Conservation (phyloP, 2,329 filamentous ascomycete species). For the Fusarium sp. region DNA sequence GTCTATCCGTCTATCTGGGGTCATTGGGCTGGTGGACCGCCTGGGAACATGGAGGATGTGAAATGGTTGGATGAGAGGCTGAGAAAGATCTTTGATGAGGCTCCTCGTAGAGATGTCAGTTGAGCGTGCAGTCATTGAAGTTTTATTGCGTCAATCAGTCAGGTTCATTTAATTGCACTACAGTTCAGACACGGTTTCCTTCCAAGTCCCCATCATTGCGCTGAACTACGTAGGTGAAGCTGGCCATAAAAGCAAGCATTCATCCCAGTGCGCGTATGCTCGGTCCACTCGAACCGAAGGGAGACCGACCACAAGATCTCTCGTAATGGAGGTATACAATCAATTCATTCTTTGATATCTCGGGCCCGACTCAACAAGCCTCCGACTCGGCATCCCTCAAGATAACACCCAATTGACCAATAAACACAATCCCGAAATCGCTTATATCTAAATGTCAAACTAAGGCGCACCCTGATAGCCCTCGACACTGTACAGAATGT, state of each 20-base stretch:
- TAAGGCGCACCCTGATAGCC: neutral
- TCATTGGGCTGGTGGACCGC: constrained; percentile 71
- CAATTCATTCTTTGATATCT: neutral
- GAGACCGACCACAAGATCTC: neutral
- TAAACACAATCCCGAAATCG: neutral
- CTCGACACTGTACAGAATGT: neutral
- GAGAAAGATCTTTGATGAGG: constrained; percentile 25
- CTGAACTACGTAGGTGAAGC: neutral
- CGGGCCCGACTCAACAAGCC: neutral
- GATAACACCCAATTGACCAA: constrained; percentile 12
- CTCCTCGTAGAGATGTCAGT: neutral
- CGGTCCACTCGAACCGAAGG: neutral
- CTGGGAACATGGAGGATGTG: constrained; percentile 73
- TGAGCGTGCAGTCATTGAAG: neutral
- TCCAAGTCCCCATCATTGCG: neutral
- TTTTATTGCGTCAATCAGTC: too few relatives aligned
- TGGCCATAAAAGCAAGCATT: too few relatives aligned
- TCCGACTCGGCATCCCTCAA: neutral
- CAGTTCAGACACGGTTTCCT: fast-evolving
- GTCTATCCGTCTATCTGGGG: constrained; percentile 54
- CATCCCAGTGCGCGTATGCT: fast-evolving
- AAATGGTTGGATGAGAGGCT: constrained; percentile 70
- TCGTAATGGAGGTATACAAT: neutral
- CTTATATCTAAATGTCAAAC: neutral
- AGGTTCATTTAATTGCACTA: fast-evolving